These are phyloP conservation scores for Chlorella sp. DNA, from an alignment of 139 green algal species.

Conservation along the genomic window DNA sequence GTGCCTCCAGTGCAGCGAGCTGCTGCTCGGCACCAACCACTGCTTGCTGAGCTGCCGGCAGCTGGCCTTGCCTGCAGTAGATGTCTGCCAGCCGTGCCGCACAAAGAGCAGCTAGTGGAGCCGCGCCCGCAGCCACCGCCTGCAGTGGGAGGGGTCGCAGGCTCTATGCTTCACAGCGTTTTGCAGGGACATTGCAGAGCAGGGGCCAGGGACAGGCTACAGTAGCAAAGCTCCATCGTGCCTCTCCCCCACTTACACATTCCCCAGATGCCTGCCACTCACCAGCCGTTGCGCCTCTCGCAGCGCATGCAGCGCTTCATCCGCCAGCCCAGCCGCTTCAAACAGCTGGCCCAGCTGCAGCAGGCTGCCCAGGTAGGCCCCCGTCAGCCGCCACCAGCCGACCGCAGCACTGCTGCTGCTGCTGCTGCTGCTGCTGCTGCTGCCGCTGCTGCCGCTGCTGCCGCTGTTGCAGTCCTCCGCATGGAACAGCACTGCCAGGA, in stretches of 20 bases:
- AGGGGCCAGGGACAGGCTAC: too few species aligned
- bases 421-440: background rate
- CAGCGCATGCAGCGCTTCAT: slow-evolving; percentile 61
- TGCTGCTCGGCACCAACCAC: background rate
- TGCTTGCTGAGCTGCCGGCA: background rate
- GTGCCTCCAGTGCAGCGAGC: background rate
- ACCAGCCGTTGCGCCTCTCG: slow-evolving; percentile 58
- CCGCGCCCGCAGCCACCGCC: background rate
- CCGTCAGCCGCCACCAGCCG: slow-evolving; percentile 50
- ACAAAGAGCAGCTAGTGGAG: slow-evolving; percentile 18
- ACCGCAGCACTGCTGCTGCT: background rate
- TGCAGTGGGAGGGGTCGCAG: slow-evolving; percentile 4
- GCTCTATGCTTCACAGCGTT: background rate
- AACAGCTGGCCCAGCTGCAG: slow-evolving; percentile 56
- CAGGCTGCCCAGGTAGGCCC: slow-evolving; percentile 52
- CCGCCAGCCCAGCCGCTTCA: slow-evolving; percentile 52
- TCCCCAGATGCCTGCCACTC: background rate
- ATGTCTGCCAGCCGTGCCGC: slow-evolving; percentile 29
- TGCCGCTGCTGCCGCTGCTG: background rate
- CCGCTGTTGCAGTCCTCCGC: background rate
- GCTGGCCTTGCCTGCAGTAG: slow-evolving; percentile 15
- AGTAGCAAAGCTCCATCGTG: background rate
- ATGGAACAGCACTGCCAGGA: slow-evolving; percentile 29
- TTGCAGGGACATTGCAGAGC: background rate
- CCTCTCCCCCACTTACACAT: too few species aligned